phyloP scores from a whole-genome alignment of 306 rosid genomes.

The Lathyrus oleraceus region DNA sequence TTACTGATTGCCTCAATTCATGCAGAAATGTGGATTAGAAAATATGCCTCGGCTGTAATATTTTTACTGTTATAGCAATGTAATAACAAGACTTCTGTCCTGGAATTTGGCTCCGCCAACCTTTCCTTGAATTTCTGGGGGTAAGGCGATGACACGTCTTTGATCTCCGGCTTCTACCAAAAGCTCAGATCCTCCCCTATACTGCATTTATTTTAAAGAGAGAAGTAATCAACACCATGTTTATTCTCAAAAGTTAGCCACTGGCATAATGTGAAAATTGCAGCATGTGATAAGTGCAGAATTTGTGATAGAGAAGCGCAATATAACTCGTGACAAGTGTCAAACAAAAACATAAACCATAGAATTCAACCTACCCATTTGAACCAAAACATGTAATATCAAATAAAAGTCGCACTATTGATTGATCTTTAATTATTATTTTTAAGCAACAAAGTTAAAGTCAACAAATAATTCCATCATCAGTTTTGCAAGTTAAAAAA shows the following conservation, averaged over 20 bases:
- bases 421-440: background rate
- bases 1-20: background rate
- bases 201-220: constrained; percentile 52
- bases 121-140: constrained; percentile 79
- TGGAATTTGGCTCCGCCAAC: constrained; percentile 91
- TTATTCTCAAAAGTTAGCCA: constrained; percentile 18
- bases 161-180: constrained; percentile 98
- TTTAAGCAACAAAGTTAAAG: too few relatives aligned
- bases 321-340: constrained; percentile 3
- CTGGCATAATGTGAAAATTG: background rate
- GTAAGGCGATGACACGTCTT: constrained; percentile 83
- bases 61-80: constrained; percentile 49
- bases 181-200: constrained; percentile 91
- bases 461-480: constrained; percentile 12
- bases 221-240: background rate
- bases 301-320: background rate
- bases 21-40: background rate
- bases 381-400: background rate
- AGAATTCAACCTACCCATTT: constrained; percentile 17
- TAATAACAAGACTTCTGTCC: constrained; percentile 75
- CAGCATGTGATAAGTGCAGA: constrained; percentile 4
- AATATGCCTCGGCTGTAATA: background rate
- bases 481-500: background rate
- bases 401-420: background rate
- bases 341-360: background rate